Base-by-base conservation (phyloP, 2,329 filamentous ascomycete genomes). In the Arachnopeziza araneosa region DNA sequence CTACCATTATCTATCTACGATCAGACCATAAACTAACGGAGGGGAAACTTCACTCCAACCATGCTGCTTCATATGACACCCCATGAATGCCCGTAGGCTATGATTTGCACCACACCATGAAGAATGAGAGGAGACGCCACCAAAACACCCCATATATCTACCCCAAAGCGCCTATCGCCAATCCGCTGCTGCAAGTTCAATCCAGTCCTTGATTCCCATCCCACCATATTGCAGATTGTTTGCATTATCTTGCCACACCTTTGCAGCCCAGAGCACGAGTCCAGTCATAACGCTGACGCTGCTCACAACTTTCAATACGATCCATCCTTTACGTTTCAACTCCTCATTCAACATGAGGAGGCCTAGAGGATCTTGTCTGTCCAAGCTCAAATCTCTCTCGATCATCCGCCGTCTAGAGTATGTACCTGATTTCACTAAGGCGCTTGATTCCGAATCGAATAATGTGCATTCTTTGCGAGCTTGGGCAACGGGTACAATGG, bases 281-380 rank as follows among this genome's bases (percentile, higher is more conserved):
- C 89, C 90, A 2, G 91, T 89, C 2, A 96, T 72, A 26, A 95
- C 76, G 0, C 91, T 87, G 57, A 92, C 78, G 56, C 89, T 85
- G 17, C 91, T 89, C 23, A 93, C 74, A 6, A 96, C 77, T 71
- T 93, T 89, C 48, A 96, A 76, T 0, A 89, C 81, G 53, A 88
- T 73, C 77, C 86, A 86, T 0, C 89, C 83, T 52, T 81, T 82
- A 52, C 81, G 80, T 66, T 82, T 85, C 49, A 96, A 69, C 44
- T 85, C 82, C 22, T 88, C 84, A 2, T 84, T 83, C 64, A 92
- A 81, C 63, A 86, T 80, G 56, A 96, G 79, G 44, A 96, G 73
- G 0, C 92, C 92, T 0, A 96, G 78, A 0, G 93, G 93, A 72
- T 97, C 93, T 61, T 89, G 82, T 24, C 56, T 59, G 60, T 72